phyloP scores from a whole-genome alignment of 208 protist species.

The Leishmania martiniquensis region DNA sequence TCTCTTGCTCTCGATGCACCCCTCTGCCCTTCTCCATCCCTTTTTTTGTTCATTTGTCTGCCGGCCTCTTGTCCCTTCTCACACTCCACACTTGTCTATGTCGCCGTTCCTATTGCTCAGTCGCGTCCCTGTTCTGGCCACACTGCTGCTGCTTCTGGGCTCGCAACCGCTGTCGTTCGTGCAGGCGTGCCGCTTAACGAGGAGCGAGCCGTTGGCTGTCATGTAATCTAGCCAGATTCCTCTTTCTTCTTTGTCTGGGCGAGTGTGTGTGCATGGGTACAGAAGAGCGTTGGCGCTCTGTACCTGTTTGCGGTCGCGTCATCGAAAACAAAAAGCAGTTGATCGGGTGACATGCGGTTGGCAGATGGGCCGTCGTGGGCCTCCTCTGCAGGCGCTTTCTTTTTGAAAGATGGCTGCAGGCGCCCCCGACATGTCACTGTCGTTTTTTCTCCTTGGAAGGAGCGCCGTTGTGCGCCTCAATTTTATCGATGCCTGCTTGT shows the following conservation, averaged over 20 bases:
- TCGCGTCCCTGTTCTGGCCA: neutral
- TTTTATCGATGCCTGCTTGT: neutral
- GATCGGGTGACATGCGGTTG: neutral
- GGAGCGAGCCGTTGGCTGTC: neutral
- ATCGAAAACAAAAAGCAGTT: neutral
- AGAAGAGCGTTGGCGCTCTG: neutral
- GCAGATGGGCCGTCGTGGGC: neutral
- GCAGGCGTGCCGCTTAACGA: neutral
- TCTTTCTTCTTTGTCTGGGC: neutral
- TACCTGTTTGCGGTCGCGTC: neutral
- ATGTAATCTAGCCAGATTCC: conserved; percentile 6
- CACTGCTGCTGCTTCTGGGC: neutral
- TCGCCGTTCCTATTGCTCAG: neutral
- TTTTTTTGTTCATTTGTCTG: no score
- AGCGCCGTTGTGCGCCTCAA: neutral
- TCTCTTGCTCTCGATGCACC: neutral
- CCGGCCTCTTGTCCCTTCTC: neutral
- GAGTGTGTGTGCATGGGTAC: neutral
- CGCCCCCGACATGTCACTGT: neutral
- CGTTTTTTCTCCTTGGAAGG: neutral
- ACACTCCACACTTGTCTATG: neutral
- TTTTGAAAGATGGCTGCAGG: neutral
- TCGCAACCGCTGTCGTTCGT: neutral
- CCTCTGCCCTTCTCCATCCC: neutral
- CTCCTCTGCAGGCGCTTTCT: neutral